Evolutionary conservation across 2,329 filamentous ascomycete genomes (phyloP).

Genomic region (Lachnellula subtilissima): DNA sequence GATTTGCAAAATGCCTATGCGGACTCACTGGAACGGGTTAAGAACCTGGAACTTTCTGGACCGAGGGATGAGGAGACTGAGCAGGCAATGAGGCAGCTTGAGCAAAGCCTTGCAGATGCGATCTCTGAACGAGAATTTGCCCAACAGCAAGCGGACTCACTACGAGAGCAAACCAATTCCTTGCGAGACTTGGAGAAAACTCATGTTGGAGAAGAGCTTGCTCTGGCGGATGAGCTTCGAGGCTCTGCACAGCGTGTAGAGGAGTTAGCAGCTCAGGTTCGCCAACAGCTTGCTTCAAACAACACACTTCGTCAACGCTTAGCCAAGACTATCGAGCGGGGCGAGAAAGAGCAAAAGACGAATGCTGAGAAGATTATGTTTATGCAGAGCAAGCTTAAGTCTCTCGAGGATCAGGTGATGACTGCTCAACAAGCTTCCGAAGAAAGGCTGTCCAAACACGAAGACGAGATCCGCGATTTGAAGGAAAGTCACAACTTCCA

Average conservation of each 20-base stretch:
- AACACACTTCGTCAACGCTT: slow-evolving; percentile 70
- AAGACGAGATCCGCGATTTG: slow-evolving; percentile 74
- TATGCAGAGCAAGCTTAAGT: slow-evolving; percentile 74
- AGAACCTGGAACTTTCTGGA: slow-evolving; percentile 52
- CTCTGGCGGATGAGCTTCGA: slow-evolving; percentile 64
- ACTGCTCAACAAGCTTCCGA: slow-evolving; percentile 82
- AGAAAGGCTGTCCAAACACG: slow-evolving; percentile 74
- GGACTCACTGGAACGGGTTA: slow-evolving; percentile 62
- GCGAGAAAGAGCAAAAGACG: slow-evolving; percentile 75
- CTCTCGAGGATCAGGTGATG: slow-evolving; percentile 78
- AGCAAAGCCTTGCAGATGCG: slow-evolving; percentile 63
- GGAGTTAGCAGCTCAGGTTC: slow-evolving; percentile 72
- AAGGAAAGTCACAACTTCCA: slow-evolving; percentile 74
- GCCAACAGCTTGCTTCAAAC: slow-evolving; percentile 75
- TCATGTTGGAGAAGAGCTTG: slow-evolving; percentile 55
- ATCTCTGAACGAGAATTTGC: slow-evolving; percentile 70
- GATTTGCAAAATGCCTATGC: slow-evolving; percentile 70
- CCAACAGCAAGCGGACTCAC: slow-evolving; percentile 57
- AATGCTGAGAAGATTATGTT: slow-evolving; percentile 79
- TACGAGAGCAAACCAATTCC: slow-evolving; percentile 56
- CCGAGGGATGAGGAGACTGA: slow-evolving; percentile 54
- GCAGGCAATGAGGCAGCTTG: slow-evolving; percentile 59
- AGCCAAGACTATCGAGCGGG: slow-evolving; percentile 71
- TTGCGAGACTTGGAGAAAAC: slow-evolving; percentile 53
- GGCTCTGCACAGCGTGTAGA: slow-evolving; percentile 74